These are phyloP conservation scores for Fusarium sp. DNA, from an alignment of 2,329 filamentous ascomycete genomes.

Conservation along the genomic window DNA sequence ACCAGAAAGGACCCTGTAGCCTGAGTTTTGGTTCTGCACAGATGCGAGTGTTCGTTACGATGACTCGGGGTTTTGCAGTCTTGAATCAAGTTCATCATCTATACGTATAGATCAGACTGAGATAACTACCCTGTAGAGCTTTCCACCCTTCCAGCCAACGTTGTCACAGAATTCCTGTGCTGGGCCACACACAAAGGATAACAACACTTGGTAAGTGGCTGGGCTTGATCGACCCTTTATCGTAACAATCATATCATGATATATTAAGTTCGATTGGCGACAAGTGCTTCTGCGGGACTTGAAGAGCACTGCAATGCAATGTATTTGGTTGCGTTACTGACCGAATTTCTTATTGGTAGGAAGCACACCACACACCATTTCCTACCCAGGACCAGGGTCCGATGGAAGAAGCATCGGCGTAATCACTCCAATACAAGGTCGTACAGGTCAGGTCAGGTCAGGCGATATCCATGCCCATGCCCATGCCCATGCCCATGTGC, in stretches of 20 bases:
- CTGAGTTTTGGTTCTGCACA: no score
- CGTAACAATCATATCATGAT: not conserved
- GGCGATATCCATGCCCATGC: slow-evolving; percentile 5
- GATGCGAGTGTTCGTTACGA: no score
- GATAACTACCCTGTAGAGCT: no score
- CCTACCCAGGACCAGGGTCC: slow-evolving; percentile 13
- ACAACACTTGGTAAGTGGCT: no score
- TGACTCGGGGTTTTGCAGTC: no score
- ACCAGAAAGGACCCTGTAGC: no score
- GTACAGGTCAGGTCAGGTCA: slow-evolving; percentile 5
- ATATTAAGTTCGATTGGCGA: slow-evolving; percentile 35
- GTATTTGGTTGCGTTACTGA: not conserved
- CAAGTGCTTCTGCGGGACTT: slow-evolving; percentile 14
- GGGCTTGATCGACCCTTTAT: not conserved
- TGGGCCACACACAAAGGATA: not conserved
- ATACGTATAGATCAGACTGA: no score
- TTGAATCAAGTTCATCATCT: no score
- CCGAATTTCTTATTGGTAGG: not conserved
- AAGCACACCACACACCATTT: not conserved
- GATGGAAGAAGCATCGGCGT: slow-evolving; percentile 1
- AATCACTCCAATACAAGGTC: slow-evolving; percentile 31
- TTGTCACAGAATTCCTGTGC: no score
- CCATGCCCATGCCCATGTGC: slow-evolving; percentile 1
- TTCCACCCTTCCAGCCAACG: no score
- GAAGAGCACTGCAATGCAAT: not conserved